phyloP scores from a whole-genome alignment of 139 green algal species.

The Deuterostichococcus epilithicus region DNA sequence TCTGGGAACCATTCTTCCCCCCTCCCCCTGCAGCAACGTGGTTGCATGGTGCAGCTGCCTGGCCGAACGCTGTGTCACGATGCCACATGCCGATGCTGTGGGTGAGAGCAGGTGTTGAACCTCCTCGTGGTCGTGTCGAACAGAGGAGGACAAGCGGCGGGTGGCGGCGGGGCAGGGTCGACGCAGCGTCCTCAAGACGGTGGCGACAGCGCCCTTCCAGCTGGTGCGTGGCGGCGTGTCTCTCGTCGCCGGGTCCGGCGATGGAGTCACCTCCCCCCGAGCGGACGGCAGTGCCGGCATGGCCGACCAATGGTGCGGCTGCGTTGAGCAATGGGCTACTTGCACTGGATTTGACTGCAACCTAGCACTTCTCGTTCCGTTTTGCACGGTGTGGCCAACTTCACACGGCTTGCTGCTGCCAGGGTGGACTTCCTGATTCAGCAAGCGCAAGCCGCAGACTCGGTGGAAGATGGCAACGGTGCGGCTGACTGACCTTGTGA shows the following conservation, averaged over 20 bases:
- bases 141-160: constrained; percentile 40
- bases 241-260: not conserved
- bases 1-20: not conserved
- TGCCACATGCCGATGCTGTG: not conserved
- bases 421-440: constrained; percentile 61
- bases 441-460: constrained; percentile 27
- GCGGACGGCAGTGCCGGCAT: not conserved
- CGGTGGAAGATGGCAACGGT: no score
- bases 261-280: not conserved
- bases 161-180: constrained; percentile 14
- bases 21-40: not conserved
- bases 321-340: no score
- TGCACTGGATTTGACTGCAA: no score
- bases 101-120: not conserved
- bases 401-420: not conserved
- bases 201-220: constrained; percentile 27
- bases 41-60: not conserved
- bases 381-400: not conserved
- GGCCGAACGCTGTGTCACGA: not conserved
- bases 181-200: constrained; percentile 28
- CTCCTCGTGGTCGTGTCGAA: not conserved
- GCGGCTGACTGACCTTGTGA: no score
- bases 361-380: no score
- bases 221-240: constrained; percentile 24
- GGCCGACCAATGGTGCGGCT: not conserved